Evolutionary conservation across 371 early-diverging fungal species (phyloP), one percentile per base, ranked within the genome.

Genomic region (Mucor mucedo): DNA sequence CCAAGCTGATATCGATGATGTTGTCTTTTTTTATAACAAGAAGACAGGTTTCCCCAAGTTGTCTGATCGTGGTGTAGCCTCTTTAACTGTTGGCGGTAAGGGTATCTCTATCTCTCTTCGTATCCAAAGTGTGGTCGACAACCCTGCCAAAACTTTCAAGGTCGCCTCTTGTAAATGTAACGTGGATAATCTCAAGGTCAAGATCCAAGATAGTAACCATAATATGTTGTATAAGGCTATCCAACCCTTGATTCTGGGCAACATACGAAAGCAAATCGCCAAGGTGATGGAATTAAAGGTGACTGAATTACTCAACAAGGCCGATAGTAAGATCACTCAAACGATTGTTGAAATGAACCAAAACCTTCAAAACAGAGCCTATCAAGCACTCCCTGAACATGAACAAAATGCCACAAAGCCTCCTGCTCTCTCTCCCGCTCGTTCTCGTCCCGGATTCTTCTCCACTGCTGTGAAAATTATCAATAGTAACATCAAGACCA

Each of bases 21-120:
- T 89, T 14, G 85, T 85, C 10, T 90, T 86, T 56, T 85, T 75
- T 33, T 80, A 79, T 66, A 78, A 78, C 61, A 84, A 83, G 38
- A 87, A 87, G 63, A 71, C 76, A 3, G 87, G 88, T 1, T 87
- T 89, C 73, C 79, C 79, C 27, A 73, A 71, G 50, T 39, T 88
- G 14, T 72, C 76, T 55, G 90, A 89, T 62, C 78, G 76, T 44
- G 90, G 90, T 47, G 77, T 85, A 45, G 87, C 86, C 3, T 77
- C 71, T 42, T 27, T 78, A 11, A 27, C n/a, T 32, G 69, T 86
- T 40, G 74, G 78, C 33, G 84, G 81, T 9, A 82, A 76, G 57
- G 89, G 89, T 21, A 76, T 89, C 60, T 76, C 82, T 54, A 56
- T 85, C 48, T 35, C 60, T 6, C 38, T 78, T 44, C 71, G 65